Conservation (phyloP, 306 rosid species). For the Dryas alaskensis region DNA sequence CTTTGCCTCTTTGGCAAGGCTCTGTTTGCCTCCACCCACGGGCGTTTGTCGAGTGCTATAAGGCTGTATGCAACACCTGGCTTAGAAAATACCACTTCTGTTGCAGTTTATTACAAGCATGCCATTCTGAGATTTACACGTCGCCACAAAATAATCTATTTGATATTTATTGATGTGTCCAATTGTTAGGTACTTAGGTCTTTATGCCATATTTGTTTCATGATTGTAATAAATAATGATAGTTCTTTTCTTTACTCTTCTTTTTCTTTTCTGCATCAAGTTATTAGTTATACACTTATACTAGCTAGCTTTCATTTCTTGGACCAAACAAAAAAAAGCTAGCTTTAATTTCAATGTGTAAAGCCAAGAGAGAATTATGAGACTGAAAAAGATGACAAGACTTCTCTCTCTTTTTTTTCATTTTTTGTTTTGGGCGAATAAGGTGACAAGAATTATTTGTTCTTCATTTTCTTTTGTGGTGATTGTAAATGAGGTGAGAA, state of each 20-base stretch:
- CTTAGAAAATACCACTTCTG: background rate
- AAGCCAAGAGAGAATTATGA: too few species aligned
- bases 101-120: background rate
- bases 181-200: background rate
- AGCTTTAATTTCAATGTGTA: background rate
- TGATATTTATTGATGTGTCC: background rate
- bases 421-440: too few species aligned
- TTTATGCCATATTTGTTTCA: background rate
- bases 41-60: constrained; percentile 21
- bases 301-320: background rate
- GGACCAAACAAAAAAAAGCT: background rate
- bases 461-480: too few species aligned
- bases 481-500: background rate
- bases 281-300: too few species aligned
- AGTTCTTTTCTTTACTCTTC: background rate
- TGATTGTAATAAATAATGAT: background rate
- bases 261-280: background rate
- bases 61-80: background rate
- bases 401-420: too few species aligned
- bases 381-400: too few species aligned
- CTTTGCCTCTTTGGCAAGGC: background rate
- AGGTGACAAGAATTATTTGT: too few species aligned
- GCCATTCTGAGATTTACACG: background rate
- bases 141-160: background rate
- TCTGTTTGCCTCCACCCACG: constrained; percentile 29